Evolutionary conservation across 2,329 filamentous ascomycete genomes (phyloP), one percentile per base, ranked within the genome.

Genomic region (Neofusicoccum sp.): DNA sequence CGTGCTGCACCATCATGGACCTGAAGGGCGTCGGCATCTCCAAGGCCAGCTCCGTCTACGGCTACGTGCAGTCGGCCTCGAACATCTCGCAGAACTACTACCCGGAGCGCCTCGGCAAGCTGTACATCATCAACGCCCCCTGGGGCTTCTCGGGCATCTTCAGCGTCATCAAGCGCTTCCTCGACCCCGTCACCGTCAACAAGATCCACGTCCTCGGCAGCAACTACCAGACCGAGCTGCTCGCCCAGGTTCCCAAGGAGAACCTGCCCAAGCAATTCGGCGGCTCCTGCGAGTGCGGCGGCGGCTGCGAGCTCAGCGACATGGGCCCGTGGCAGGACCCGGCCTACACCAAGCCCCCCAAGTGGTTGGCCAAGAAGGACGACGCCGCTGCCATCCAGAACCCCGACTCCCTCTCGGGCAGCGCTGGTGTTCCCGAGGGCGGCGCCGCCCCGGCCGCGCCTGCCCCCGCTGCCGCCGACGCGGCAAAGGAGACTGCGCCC

Each of bases 11-110:
- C 65, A 92, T 99, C 79, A 95, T 98, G 89, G 95, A 99, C 78
- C 84, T 97, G 76, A 96, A 96, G 82, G 93, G 93, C 64, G 93
- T 99, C 26, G 91, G 91, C 62, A 79, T 98, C 68, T 84, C 82
- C 74, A 95, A 89, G 78, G 87, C 91, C 44, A 84, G 86, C 64
- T 89, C 89, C 63, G 93, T 97, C 62, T 96, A 96, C 81, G 84
- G 86, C 59, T 98, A 97, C 80, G 85, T 99, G 68, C 86, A 86
- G 70, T 85, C 89, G 74, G 92, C 91, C 47, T 95, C 91, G 34
- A 87, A 81, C 75, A 90, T 99, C 79, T 96, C 91, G 66, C 95
- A 98, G 80, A 96, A 98, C 85, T 96, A 98, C 86, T 99, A 99
- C 80, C 95, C 95, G 6, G 95, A 99, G 84, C 90, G 95, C 62